A percentile compares a stretch with the other conserved stretches of the same genome.
phyloP scores from a whole-genome alignment of 352 stramenopile genomes.

The Globisporangium emineosum region DNA sequence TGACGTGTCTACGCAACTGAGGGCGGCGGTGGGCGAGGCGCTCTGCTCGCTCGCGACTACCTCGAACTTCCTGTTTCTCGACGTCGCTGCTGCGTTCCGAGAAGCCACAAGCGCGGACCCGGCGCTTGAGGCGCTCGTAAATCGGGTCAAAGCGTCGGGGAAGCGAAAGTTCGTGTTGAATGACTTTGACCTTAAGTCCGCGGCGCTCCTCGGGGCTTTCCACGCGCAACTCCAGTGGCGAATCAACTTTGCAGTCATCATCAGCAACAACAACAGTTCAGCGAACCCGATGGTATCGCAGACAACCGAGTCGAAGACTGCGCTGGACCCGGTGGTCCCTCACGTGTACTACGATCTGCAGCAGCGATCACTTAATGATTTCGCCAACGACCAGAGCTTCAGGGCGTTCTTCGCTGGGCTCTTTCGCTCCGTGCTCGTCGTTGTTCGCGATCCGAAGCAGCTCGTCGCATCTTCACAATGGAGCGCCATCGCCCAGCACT shows the following conservation, averaged over 20 bases:
- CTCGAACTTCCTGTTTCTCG: conserved; percentile 30
- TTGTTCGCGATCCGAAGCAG: conserved; percentile 24
- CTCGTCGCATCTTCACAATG: conserved; percentile 6
- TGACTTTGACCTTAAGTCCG: conserved; percentile 19
- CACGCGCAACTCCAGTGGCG: conserved; percentile 20
- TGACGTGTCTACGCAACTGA: not conserved
- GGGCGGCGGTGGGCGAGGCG: not conserved
- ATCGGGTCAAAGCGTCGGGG: conserved; percentile 18
- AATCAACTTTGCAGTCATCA: conserved; percentile 22
- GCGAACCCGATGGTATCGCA: not conserved
- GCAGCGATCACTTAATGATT: not conserved
- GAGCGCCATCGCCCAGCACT: conserved; percentile 17
- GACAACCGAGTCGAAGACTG: not conserved
- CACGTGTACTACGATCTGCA: conserved; percentile 4
- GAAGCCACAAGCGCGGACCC: conserved; percentile 1
- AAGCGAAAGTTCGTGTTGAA: conserved; percentile 28
- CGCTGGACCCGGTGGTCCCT: not conserved
- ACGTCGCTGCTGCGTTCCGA: conserved; percentile 22
- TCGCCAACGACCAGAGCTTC: conserved; percentile 4
- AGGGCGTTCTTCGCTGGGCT: conserved; percentile 24
- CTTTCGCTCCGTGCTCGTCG: conserved; percentile 33
- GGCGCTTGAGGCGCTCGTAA: conserved; percentile 16
- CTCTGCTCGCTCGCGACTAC: not conserved
- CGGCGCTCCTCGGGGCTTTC: conserved; percentile 12
- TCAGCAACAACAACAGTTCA: conserved; percentile 18